Evolutionary conservation across 495 filamentous ascomycete species (phyloP).

Genomic region (Podospora comata): DNA sequence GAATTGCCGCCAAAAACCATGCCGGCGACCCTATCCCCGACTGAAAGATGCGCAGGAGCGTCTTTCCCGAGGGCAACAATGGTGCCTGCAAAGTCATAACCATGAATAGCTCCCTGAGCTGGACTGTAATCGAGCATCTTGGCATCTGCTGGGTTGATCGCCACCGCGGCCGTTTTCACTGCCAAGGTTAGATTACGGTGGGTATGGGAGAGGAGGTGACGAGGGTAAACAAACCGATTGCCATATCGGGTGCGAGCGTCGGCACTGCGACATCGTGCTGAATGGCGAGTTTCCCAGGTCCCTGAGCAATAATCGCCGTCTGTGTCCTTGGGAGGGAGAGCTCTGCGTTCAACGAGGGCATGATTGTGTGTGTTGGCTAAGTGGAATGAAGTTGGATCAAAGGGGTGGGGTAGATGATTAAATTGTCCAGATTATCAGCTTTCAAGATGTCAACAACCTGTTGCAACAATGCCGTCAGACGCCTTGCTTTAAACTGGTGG

Average conservation of each 20-base stretch:
- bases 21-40: slow-evolving; percentile 45
- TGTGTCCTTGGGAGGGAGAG: slow-evolving; percentile 4
- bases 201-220: too few species aligned
- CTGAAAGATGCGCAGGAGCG: slow-evolving; percentile 22
- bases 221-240: neutral
- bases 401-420: too few species aligned
- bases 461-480: too few species aligned
- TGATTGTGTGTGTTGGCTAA: neutral
- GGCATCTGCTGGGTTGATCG: slow-evolving; percentile 56
- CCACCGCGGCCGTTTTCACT: slow-evolving; percentile 10
- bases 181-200: too few species aligned
- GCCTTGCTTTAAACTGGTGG: too few species aligned
- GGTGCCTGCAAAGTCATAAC: slow-evolving; percentile 41
- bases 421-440: too few species aligned
- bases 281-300: neutral
- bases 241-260: slow-evolving; percentile 8
- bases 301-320: slow-evolving; percentile 8
- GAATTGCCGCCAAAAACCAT: slow-evolving; percentile 29
- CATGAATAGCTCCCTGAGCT: slow-evolving; percentile 27
- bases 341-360: neutral
- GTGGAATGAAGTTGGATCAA: too few species aligned
- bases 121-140: slow-evolving; percentile 45
- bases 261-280: slow-evolving; percentile 5
- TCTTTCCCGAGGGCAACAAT: slow-evolving; percentile 45
- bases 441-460: too few species aligned